phyloP scores from a whole-genome alignment of 2,329 filamentous ascomycete species.

The Claviceps capensis region DNA sequence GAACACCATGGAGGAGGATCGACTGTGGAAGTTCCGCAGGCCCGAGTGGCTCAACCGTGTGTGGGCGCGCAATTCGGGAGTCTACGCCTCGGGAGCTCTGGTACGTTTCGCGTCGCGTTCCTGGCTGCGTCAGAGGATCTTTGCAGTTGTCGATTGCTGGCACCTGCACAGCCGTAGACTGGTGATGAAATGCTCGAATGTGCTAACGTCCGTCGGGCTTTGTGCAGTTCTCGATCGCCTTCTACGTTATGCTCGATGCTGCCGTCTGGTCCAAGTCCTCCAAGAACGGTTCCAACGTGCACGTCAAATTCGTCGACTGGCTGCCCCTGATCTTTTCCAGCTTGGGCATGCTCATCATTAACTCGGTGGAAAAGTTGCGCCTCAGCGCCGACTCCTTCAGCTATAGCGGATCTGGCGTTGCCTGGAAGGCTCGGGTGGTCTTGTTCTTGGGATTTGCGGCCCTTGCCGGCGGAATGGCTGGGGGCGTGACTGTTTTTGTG shows the following conservation, averaged over 20 bases:
- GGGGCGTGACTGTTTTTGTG: slow-evolving; percentile 54
- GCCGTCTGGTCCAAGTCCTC: slow-evolving; percentile 52
- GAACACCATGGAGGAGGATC: slow-evolving; percentile 44
- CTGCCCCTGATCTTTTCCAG: slow-evolving; percentile 53
- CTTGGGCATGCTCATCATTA: slow-evolving; percentile 58
- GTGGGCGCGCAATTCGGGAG: slow-evolving; percentile 48
- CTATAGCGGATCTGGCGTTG: slow-evolving; percentile 48
- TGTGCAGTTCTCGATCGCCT: slow-evolving; percentile 49
- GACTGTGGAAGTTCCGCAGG: slow-evolving; percentile 53
- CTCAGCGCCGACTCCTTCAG: slow-evolving; percentile 49
- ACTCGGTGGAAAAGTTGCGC: slow-evolving; percentile 53
- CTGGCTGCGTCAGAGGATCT: too few species aligned
- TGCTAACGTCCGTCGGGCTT: background rate
- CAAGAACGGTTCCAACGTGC: slow-evolving; percentile 43
- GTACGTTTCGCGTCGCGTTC: slow-evolving; percentile 27
- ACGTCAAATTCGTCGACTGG: slow-evolving; percentile 58
- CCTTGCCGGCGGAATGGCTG: slow-evolving; percentile 54
- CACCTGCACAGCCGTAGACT: background rate
- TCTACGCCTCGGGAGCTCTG: slow-evolving; percentile 49
- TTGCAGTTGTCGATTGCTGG: too few species aligned
- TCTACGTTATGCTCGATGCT: slow-evolving; percentile 55
- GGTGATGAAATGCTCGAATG: background rate
- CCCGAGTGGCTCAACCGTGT: slow-evolving; percentile 54
- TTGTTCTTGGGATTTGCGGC: slow-evolving; percentile 53
- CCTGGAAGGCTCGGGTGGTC: slow-evolving; percentile 56